Base-by-base conservation (phyloP, 176 grass and related monocot genomes). In the Phoenix roebelenii region DNA sequence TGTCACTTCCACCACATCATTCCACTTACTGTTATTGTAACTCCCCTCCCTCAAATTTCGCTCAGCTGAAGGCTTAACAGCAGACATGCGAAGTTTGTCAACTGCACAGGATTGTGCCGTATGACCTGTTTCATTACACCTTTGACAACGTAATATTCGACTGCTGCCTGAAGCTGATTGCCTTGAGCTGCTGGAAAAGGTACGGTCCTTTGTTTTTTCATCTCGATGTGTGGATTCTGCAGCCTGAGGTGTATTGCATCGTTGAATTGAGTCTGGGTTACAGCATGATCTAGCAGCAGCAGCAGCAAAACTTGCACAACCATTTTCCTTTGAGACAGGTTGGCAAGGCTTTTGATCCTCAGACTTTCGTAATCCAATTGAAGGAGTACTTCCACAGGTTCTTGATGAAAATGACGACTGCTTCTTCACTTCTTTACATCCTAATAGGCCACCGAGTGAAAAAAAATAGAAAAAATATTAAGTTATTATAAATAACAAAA, bases 51-150 rank as follows among this genome's bases (percentile, higher is more conserved):
- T 98, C 55, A 82, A 59, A 76, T 72, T 92, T 57, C 19, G 66
- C 15, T 88, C 87, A 79, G 72, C 54, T 29, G 22, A 52, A 55
- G 80, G 74, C 73, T 82, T 85, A 26, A 76, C 19, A 62, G 87
- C 84, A 56, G 86, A 81, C 7, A 83, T 66, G 15, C 66, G 17
- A 65, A 75, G 53, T 64, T 74, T 89, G 25, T 88, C 81, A 55
- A 73, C 55, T 5, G 67, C 55, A 63, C 93, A 92, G 64, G 74
- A 92, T 68, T 92, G 87, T 18, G 79, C 76, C 29, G 67, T 63
- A 67, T 97, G 93, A 39, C 79, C 87, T 19, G 3, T 50, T 85
- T 85, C 87, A 83, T 97, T 91, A 69, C 81, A 92, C 55, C 72
- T 72, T 54, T 92, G 81, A 70, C 87, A 88, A 57, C 76, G 69